Percentiles rank a stretch among this genome's conserved stretches.
These are phyloP conservation scores for Mentha longifolia DNA, from an alignment of 257 asterid genomes.

Conservation along the genomic window DNA sequence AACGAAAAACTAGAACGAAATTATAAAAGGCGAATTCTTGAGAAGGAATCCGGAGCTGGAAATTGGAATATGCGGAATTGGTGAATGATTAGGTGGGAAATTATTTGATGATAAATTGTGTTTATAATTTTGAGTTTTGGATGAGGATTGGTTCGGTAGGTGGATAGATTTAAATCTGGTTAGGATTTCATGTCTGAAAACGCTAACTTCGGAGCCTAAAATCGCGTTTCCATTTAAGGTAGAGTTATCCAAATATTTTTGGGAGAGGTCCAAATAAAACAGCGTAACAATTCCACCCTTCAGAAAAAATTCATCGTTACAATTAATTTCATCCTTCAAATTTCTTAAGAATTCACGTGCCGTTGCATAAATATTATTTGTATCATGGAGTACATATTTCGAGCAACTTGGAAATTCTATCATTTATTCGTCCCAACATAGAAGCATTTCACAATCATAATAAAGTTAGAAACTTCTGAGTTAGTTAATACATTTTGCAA, in stretches of 20 bases:
- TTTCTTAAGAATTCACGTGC: too few species aligned
- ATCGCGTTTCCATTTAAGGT: too few species aligned
- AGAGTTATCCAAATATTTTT: too few species aligned
- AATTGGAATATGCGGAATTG: constrained; percentile 31
- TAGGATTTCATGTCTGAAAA: not conserved
- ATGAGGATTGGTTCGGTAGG: constrained; percentile 11
- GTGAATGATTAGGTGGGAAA: constrained; percentile 9
- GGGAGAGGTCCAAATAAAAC: not conserved
- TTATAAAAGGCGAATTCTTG: not conserved
- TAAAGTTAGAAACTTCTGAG: not conserved
- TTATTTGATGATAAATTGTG: not conserved
- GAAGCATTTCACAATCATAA: not conserved
- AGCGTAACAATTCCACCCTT: not conserved
- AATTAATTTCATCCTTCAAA: not conserved
- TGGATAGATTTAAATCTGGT: not conserved
- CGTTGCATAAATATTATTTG: too few species aligned
- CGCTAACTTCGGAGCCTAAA: too few species aligned
- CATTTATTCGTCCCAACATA: too few species aligned
- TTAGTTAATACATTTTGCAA: not conserved
- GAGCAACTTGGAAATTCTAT: too few species aligned
- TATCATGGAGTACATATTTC: too few species aligned
- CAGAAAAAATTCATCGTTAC: too few species aligned
- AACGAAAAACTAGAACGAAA: not conserved
- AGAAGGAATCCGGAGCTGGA: constrained; percentile 5
- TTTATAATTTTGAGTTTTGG: constrained; percentile 12